Evolutionary conservation across 495 filamentous ascomycete genomes (phyloP), one percentile per base, ranked within the genome.

Genomic region (Aspergillus taichungensis): DNA sequence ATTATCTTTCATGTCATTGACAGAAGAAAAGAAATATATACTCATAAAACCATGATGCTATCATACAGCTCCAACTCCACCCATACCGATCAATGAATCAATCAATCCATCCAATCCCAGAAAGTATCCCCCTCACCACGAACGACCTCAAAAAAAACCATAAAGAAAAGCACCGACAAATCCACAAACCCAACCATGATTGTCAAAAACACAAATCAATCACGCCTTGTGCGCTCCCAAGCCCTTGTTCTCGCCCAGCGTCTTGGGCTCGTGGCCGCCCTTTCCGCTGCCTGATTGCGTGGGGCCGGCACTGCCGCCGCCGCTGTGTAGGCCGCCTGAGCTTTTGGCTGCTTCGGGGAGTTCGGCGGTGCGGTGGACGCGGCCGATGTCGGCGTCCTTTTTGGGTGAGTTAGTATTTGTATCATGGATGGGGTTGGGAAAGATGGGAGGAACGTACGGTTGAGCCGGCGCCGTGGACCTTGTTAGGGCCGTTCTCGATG

Each of bases 401-500:
- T 13, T 8, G n/a, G 4, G 11, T 29, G 24, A 24, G 10, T 34
- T 34, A 13, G 30, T 31, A 24, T 14, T 28, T 49, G 45, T 37
- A 13, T 14, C 48, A 24, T 32, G 34, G 28, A 27, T 37, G 31
- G 31, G 27, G 34, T 34, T 13, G 34, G n/a, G n/a, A n/a, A n/a
- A n/a, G 8, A 8, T 24, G 13, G 13, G 31, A 18, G 12, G 8
- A n/a, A 62, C 60, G 30, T 61, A 74, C 72, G 35, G 49, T 57
- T 8, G 54, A 44, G 48, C 61, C 66, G 29, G 51, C 55, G 29
- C 67, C 69, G 56, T 72, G 69, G 39, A 50, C 62, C 56, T 72
- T 71, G 43, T 46, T 71, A 28, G 63, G 50, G 38, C 66, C 71
- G 30, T 64, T 49, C 43, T 74, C 74, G 34, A 76, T 64, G 30